Percentiles rank a stretch among this genome's conserved stretches.
phyloP scores from a whole-genome alignment of 116 monocot genomes.

The Cymodocea nodosa region DNA sequence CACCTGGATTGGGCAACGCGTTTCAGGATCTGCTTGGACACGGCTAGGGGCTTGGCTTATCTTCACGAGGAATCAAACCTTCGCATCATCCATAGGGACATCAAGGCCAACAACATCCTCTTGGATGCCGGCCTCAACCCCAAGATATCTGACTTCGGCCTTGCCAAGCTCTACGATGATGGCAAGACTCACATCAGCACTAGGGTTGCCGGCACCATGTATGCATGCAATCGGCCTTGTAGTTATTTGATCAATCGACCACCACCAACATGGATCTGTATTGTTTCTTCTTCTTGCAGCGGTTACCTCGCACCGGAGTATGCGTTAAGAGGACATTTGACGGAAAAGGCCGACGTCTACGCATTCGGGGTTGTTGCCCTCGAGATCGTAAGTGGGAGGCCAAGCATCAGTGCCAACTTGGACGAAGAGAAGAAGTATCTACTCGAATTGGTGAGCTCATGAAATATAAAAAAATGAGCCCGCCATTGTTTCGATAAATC shows the following conservation, averaged over 20 bases:
- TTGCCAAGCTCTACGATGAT: slow-evolving; percentile 63
- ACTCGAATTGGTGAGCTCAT: not conserved
- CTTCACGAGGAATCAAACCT: slow-evolving; percentile 61
- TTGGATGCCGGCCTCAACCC: slow-evolving; percentile 60
- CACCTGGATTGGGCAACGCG: slow-evolving; percentile 53
- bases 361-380: slow-evolving; percentile 2
- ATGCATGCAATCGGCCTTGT: not conserved
- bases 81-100: slow-evolving; percentile 60
- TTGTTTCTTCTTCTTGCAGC: not conserved
- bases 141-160: slow-evolving; percentile 80
- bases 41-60: slow-evolving; percentile 63
- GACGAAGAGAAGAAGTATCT: slow-evolving; percentile 2
- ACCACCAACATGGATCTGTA: not conserved
- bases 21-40: slow-evolving; percentile 49
- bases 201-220: no score
- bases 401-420: not conserved
- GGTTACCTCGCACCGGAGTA: no score
- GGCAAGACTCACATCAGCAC: slow-evolving; percentile 44
- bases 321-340: not conserved
- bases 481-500: no score
- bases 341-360: not conserved
- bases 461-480: no score
- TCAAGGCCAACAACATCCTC: slow-evolving; percentile 70
- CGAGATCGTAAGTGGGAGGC: slow-evolving; percentile 3
- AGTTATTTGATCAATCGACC: no score